Percentiles rank a stretch among this genome's conserved stretches.
These are phyloP conservation scores for Amorphotheca resinae DNA, from an alignment of 495 filamentous ascomycete species.

Conservation along the genomic window DNA sequence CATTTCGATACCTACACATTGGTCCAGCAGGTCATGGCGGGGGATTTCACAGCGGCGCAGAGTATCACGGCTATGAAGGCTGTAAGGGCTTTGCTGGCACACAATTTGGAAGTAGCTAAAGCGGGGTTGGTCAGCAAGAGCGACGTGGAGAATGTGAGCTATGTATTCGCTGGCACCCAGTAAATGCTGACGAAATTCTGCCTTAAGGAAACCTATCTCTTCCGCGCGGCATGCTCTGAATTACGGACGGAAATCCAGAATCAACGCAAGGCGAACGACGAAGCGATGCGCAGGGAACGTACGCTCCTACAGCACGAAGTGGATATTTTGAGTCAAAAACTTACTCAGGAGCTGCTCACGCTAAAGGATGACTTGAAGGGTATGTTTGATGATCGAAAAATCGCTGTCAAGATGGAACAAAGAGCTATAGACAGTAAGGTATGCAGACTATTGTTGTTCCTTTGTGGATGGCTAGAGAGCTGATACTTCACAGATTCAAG, in stretches of 20 bases:
- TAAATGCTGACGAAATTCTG: background rate
- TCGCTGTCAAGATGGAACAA: slow-evolving; percentile 79
- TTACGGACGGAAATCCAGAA: slow-evolving; percentile 69
- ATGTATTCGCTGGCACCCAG: background rate
- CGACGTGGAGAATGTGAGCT: slow-evolving; percentile 28
- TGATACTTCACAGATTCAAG: slow-evolving; percentile 53
- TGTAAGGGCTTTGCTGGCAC: slow-evolving; percentile 57
- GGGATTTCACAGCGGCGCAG: slow-evolving; percentile 58
- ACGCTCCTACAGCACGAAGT: slow-evolving; percentile 81
- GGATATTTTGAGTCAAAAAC: slow-evolving; percentile 75
- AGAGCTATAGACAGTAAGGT: slow-evolving; percentile 64
- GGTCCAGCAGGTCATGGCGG: slow-evolving; percentile 58
- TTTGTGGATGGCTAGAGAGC: slow-evolving; percentile 1
- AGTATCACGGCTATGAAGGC: slow-evolving; percentile 79
- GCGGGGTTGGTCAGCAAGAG: slow-evolving; percentile 48
- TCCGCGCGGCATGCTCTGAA: slow-evolving; percentile 88
- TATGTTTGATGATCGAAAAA: slow-evolving; percentile 93
- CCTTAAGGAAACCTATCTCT: slow-evolving; percentile 69
- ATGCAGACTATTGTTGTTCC: slow-evolving; percentile 16
- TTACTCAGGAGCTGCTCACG: slow-evolving; percentile 64
- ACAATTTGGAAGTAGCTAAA: slow-evolving; percentile 69
- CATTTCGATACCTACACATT: slow-evolving; percentile 92
- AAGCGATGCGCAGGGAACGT: slow-evolving; percentile 64
- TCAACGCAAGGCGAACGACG: slow-evolving; percentile 44
- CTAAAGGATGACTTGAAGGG: slow-evolving; percentile 86